Base-by-base conservation (phyloP, 305 asterid species). In the Coffea humblotiana region DNA sequence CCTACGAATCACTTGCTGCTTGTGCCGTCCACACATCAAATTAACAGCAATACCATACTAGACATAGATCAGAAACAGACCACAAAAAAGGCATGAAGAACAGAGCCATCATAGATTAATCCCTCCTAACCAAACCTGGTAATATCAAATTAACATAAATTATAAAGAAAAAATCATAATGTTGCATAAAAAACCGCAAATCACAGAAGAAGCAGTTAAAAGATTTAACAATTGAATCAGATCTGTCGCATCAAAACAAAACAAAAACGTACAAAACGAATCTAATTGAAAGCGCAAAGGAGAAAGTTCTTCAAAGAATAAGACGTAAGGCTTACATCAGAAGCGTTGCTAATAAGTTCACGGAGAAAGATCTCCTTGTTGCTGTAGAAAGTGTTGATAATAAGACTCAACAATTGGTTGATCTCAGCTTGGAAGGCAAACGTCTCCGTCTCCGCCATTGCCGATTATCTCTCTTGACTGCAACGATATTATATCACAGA, bases 351-450 rank as follows among this genome's bases (percentile, higher is more conserved):
- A 82, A 92, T 92, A 70, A 91, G 89, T 47, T 93, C 97, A 68
- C 97, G 95, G 56, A 93, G 97, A 72, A 93, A 93, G 88, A 93
- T 93, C 90, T 93, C 97, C 90, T 93, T 93, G 90, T 93, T 93
- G 88, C 92, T 89, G 89, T 93, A 93, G 84, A 93, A 93, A 4
- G 96, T 93, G 85, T 93, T 90, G 89, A 92, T 92, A n/a, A 92
- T 92, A 60, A 92, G 83, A 87, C 96, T 91, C 79, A 92, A 76
- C 18, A 93, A 85, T 88, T 91, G 97, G 80, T 92, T 92, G 77
- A 92, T 91, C 87, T 91, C 96, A 7, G 97, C 97, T 78, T 92
- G 97, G 86, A 92, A 92, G 13, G 97, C 97, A 80, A 93, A 93
- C 86, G 97, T 93, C 88, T 93, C 97, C 0, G 86, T 45, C 4